Percentiles rank a stretch among this genome's conserved stretches.
phyloP scores from a whole-genome alignment of 345 rosid species.

The Erodium maritimum region DNA sequence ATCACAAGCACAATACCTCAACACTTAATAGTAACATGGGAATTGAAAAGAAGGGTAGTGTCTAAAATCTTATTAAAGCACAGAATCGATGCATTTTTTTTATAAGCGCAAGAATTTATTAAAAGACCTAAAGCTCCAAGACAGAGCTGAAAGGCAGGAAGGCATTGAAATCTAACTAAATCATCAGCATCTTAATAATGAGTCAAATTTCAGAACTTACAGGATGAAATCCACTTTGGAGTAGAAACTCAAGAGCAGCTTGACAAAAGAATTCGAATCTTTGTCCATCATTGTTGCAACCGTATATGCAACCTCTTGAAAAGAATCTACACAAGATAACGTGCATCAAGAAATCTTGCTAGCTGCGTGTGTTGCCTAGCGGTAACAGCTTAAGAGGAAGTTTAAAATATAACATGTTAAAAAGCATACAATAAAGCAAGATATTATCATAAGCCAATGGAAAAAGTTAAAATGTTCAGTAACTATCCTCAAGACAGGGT shows the following conservation, averaged over 20 bases:
- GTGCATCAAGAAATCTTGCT: conserved; percentile 3
- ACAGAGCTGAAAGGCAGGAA: too few relatives aligned
- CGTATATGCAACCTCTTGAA: conserved; percentile 60
- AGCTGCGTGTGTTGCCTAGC: not conserved
- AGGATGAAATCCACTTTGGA: conserved; percentile 76
- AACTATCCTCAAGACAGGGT: too few relatives aligned
- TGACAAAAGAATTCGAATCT: conserved; percentile 91
- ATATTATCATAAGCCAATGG: too few relatives aligned
- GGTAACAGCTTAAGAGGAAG: not conserved
- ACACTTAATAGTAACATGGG: too few relatives aligned
- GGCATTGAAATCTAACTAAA: not conserved
- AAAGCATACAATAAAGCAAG: not conserved
- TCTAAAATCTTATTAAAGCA: too few relatives aligned
- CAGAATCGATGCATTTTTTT: too few relatives aligned
- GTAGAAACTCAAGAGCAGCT: conserved; percentile 87
- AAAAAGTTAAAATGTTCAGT: too few relatives aligned
- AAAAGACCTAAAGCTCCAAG: too few relatives aligned
- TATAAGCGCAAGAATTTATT: too few relatives aligned
- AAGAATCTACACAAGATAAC: conserved; percentile 41
- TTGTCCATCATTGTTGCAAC: conserved; percentile 64
- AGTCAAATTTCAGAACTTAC: conserved; percentile 26
- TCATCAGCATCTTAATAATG: not conserved
- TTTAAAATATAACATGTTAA: not conserved
- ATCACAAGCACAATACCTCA: too few relatives aligned
- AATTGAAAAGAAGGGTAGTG: too few relatives aligned